Evolutionary conservation across 2,329 filamentous ascomycete genomes (phyloP), one percentile per base, ranked within the genome.

Genomic region (Cordyceps pruinosa): DNA sequence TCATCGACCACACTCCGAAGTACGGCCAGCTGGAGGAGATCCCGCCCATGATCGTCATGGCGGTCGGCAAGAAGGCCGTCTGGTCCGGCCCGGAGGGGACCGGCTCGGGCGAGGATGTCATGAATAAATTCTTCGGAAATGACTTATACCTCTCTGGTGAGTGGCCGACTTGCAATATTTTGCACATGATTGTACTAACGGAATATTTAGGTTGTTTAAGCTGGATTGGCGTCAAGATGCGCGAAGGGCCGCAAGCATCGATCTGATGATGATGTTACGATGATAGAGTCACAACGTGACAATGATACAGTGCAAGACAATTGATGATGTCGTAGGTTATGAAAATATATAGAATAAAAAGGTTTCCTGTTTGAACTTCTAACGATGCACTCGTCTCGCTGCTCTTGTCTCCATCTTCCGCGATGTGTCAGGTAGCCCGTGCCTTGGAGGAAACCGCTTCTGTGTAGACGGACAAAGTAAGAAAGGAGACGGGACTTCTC

Each of bases 61-160:
- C 87, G 0, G 77, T 90, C 2, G 88, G 88, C 28, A 85, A 83
- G 68, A 82, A 84, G 64, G 87, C 85, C 1, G 75, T 90, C 1
- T 79, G 81, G 1, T 89, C 84, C 63, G 80, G 78, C 41, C 77
- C 81, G 0, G 75, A 75, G 0, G 75, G 72, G 0, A 81, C 83
- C 48, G 74, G 74, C 23, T 77, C 74, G 41, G 86, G 87, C 0
- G 80, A 83, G 59, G 83, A 89, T 49, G 75, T 87, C 13, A 78
- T 84, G 76, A 68, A 81, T 61, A 69, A 72, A 5, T 86, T 85
- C 66, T 90, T 90, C 68, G 79, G 82, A n/a, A 76, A 86, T 50
- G 87, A 90, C 65, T 72, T 91, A 15, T 55, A 55, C 23, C 42
- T 55, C 3, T 46, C 51, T 10, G 51, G 51, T 39, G n/a, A 46